Percentiles rank a stretch among this genome's conserved stretches.
phyloP scores from a whole-genome alignment of 257 asterid species.

The Striga asiatica region DNA sequence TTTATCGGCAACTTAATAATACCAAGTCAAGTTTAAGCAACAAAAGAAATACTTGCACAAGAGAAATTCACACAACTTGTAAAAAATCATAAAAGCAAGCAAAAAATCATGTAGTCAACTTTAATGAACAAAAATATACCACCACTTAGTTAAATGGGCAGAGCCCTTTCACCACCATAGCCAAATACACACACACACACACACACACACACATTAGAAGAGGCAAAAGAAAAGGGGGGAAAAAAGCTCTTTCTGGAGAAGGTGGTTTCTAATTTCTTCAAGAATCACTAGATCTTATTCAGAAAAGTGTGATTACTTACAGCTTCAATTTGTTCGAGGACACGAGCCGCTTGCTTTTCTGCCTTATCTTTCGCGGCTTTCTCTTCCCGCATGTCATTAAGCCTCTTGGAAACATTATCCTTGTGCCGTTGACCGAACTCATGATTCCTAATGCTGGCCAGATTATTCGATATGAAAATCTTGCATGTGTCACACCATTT shows the following conservation, averaged over 20 bases:
- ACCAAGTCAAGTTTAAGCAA: background rate
- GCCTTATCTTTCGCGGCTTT: slow-evolving; percentile 75
- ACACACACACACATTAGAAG: background rate
- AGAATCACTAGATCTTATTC: no score
- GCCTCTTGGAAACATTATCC: slow-evolving; percentile 72
- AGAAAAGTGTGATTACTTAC: slow-evolving; percentile 69
- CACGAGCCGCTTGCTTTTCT: slow-evolving; percentile 55
- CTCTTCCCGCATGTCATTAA: slow-evolving; percentile 67
- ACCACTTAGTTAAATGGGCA: background rate
- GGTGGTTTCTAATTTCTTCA: no score
- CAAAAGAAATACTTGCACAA: no score
- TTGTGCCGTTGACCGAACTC: slow-evolving; percentile 91
- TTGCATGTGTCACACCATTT: slow-evolving; percentile 98
- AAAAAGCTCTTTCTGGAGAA: no score
- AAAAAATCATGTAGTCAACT: background rate
- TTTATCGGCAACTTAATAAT: background rate
- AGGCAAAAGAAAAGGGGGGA: background rate
- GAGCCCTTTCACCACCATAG: background rate
- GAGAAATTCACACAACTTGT: background rate
- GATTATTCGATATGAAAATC: slow-evolving; percentile 83
- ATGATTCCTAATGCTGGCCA: slow-evolving; percentile 92
- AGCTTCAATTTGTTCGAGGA: slow-evolving; percentile 83
- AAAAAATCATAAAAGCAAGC: background rate
- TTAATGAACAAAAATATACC: background rate
- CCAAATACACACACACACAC: background rate